Evolutionary conservation across 163 green algal species (phyloP), one percentile per base, ranked within the genome.

Genomic region (Botryococcus braunii): DNA sequence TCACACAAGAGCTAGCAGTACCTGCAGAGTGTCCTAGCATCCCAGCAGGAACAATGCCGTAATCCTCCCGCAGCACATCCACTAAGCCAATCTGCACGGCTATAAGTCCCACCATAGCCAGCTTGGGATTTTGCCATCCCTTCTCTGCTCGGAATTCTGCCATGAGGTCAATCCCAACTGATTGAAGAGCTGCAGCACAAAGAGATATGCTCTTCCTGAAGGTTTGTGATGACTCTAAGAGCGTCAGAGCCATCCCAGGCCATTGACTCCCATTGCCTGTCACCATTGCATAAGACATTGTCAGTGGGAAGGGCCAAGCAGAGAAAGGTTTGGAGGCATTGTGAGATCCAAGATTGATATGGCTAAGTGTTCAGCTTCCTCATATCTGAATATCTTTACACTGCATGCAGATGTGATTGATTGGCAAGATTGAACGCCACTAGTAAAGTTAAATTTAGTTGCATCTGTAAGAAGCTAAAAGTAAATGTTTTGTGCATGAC

Each of bases 221-320:
- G 29, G 57, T 41, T 29, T 40, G 8, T 29, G 29, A 59, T 7
- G n/a, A 40, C n/a, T 2, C 27, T 41, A 68, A 41, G 40, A 68
- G 62, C 40, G 62, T 29, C 39, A 47, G 32, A 11, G 39, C 62
- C 62, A 68, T 68, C 62, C 57, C 57, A 1, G 23, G 17, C 62
- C 62, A 68, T 41, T 68, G 62, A 41, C 62, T 68, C 40, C 62
- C 62, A 29, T 68, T 68, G 62, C 62, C 62, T 58, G 62, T 40
- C 25, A 55, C 13, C 46, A 55, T n/a, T n/a, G n/a, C n/a, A n/a
- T n/a, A n/a, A n/a, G n/a, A n/a, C n/a, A n/a, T n/a, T n/a, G n/a
- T n/a, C n/a, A n/a, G n/a, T n/a, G n/a, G n/a, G n/a, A n/a, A n/a
- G n/a, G n/a, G n/a, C n/a, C n/a, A n/a, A n/a, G n/a, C n/a, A n/a